Conservation (phyloP, 192 early-diverging fungal genomes). For the Coemansia sp. region DNA sequence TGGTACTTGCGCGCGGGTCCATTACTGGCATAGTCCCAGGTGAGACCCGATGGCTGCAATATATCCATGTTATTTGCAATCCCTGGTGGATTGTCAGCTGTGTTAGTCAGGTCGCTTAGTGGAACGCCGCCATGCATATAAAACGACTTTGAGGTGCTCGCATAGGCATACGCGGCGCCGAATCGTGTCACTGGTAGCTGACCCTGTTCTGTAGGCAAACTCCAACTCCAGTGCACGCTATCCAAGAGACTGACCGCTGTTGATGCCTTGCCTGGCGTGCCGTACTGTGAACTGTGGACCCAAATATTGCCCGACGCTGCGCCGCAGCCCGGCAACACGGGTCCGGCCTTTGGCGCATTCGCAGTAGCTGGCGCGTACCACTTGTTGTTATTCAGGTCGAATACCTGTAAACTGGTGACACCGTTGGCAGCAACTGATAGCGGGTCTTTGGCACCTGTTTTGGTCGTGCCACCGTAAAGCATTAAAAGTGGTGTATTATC, state of each 20-base stretch:
- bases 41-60: slow-evolving; percentile 56
- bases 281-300: slow-evolving; percentile 47
- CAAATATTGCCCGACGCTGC: slow-evolving; percentile 35
- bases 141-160: slow-evolving; percentile 22
- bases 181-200: slow-evolving; percentile 46
- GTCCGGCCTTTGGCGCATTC: slow-evolving; percentile 39
- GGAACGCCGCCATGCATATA: slow-evolving; percentile 59
- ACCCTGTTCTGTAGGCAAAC: slow-evolving; percentile 42
- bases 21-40: slow-evolving; percentile 67
- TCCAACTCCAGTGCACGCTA: slow-evolving; percentile 57
- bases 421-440: slow-evolving; percentile 34
- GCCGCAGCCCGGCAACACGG: slow-evolving; percentile 52
- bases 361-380: slow-evolving; percentile 53
- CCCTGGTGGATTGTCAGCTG: slow-evolving; percentile 23
- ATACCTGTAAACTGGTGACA: slow-evolving; percentile 31
- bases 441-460: slow-evolving; percentile 23
- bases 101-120: slow-evolving; percentile 27
- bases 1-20: slow-evolving; percentile 59
- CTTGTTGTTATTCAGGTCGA: slow-evolving; percentile 43
- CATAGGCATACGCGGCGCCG: slow-evolving; percentile 49
- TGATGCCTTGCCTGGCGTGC: slow-evolving; percentile 16
- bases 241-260: slow-evolving; percentile 47
- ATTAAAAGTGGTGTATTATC: slow-evolving; percentile 44
- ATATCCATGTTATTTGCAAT: slow-evolving; percentile 54
- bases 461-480: slow-evolving; percentile 54